phyloP scores from a whole-genome alignment of 2,329 filamentous ascomycete species.

The Colletotrichum camelliae region DNA sequence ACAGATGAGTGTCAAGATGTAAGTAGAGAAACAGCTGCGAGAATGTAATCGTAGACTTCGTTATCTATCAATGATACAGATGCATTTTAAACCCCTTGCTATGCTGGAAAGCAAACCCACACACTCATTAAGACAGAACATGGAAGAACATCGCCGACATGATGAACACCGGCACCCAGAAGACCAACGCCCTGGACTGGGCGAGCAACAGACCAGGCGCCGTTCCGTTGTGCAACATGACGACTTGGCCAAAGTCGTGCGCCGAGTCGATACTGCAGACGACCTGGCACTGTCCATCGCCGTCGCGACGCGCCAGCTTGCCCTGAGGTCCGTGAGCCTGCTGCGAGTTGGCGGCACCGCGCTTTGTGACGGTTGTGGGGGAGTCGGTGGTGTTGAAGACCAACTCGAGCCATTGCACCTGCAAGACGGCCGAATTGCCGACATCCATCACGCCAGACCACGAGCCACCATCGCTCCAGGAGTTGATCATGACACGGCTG shows the following conservation, averaged over 20 bases:
- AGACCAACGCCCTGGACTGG: slow-evolving; percentile 18
- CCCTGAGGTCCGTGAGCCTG: slow-evolving; percentile 1
- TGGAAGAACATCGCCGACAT: slow-evolving; percentile 11
- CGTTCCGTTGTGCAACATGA: slow-evolving; percentile 33
- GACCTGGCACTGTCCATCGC: slow-evolving; percentile 24
- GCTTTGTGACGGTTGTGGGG: not conserved
- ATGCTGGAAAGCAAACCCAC: not conserved
- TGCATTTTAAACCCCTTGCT: slow-evolving; percentile 5
- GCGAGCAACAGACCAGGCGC: slow-evolving; percentile 25
- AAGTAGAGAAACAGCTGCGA: not conserved
- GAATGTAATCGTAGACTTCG: not conserved
- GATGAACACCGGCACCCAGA: slow-evolving; percentile 20
- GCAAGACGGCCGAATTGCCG: slow-evolving; percentile 55
- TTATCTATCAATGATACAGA: not conserved
- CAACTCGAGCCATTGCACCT: slow-evolving; percentile 69
- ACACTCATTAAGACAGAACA: slow-evolving; percentile 30
- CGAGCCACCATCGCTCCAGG: slow-evolving; percentile 65
- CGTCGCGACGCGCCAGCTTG: slow-evolving; percentile 8
- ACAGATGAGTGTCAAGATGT: not conserved
- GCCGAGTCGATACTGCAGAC: slow-evolving; percentile 42
- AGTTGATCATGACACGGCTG: slow-evolving; percentile 60
- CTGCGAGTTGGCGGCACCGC: not conserved
- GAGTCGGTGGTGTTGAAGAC: slow-evolving; percentile 52
- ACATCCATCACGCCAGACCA: slow-evolving; percentile 66
- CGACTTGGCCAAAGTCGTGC: slow-evolving; percentile 40